Evolutionary conservation across 352 stramenopile species (phyloP).

Genomic region (Thraustochytrium sp.): DNA sequence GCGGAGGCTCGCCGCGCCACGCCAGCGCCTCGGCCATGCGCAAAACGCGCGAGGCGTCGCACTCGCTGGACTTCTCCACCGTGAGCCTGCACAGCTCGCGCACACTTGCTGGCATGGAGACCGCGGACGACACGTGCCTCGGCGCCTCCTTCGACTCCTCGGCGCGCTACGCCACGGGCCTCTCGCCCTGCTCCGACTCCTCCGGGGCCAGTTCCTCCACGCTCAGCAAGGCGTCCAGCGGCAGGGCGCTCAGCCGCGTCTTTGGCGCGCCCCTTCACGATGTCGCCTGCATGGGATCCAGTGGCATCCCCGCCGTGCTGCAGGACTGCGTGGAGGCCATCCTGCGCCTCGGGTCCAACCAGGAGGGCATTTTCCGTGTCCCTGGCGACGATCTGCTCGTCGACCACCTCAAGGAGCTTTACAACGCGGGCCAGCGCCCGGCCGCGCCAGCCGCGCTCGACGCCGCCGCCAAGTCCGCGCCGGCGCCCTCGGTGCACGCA

Average conservation of each 20-base stretch:
- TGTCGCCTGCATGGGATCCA: background rate
- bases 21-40: background rate
- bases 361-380: slow-evolving; percentile 17
- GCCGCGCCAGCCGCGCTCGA: background rate
- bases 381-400: background rate
- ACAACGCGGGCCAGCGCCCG: background rate
- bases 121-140: no score
- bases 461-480: no score
- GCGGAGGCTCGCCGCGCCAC: background rate
- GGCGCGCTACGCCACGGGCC: no score
- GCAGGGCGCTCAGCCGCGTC: background rate
- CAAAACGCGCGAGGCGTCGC: background rate
- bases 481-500: slow-evolving; percentile 11
- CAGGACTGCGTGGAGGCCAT: slow-evolving; percentile 14
- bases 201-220: no score
- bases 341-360: background rate
- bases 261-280: background rate
- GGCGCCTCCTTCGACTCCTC: no score
- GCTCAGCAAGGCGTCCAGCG: no score
- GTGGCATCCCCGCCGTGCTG: background rate
- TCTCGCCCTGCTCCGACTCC: no score
- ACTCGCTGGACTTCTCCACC: background rate
- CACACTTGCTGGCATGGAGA: no score
- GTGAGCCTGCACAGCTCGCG: background rate
- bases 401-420: background rate